Conservation (phyloP, 2,329 filamentous ascomycete genomes). For the Aspergillus piperis region DNA sequence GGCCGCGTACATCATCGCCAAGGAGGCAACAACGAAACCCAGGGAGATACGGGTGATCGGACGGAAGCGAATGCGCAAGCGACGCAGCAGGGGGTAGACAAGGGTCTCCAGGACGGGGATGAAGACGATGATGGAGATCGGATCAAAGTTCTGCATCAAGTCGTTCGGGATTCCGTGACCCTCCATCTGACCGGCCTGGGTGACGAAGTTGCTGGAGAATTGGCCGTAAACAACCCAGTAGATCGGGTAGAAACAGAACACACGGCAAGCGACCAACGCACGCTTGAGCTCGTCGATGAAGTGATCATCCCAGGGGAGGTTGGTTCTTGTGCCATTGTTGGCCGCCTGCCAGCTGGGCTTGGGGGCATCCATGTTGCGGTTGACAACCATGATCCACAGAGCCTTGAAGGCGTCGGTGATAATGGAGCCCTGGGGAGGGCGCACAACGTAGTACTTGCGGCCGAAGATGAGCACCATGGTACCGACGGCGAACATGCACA, state of each 20-base stretch:
- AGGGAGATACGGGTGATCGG: constrained; percentile 74
- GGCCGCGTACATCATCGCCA: constrained; percentile 65
- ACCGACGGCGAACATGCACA: constrained; percentile 65
- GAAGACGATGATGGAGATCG: constrained; percentile 73
- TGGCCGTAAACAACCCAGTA: constrained; percentile 71
- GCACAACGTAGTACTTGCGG: constrained; percentile 49
- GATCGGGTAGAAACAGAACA: constrained; percentile 70
- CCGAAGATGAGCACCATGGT: constrained; percentile 56
- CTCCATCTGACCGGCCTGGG: constrained; percentile 63
- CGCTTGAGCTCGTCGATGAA: constrained; percentile 74
- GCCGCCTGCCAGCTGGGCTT: constrained; percentile 66
- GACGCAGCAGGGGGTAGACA: constrained; percentile 69
- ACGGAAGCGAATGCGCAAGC: constrained; percentile 64
- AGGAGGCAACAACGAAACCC: constrained; percentile 66
- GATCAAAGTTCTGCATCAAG: constrained; percentile 73
- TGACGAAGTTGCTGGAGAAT: constrained; percentile 67
- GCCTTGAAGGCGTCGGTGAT: constrained; percentile 67
- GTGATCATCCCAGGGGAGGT: constrained; percentile 64
- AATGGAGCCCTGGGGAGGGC: constrained; percentile 62
- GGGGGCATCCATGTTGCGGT: constrained; percentile 60
- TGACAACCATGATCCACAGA: constrained; percentile 56
- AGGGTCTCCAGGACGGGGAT: constrained; percentile 70
- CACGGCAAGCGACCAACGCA: constrained; percentile 66
- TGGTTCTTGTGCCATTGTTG: constrained; percentile 45
- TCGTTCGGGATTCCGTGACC: constrained; percentile 75